These are phyloP conservation scores for Galium porrigens DNA, from an alignment of 305 asterid genomes.

Conservation along the genomic window DNA sequence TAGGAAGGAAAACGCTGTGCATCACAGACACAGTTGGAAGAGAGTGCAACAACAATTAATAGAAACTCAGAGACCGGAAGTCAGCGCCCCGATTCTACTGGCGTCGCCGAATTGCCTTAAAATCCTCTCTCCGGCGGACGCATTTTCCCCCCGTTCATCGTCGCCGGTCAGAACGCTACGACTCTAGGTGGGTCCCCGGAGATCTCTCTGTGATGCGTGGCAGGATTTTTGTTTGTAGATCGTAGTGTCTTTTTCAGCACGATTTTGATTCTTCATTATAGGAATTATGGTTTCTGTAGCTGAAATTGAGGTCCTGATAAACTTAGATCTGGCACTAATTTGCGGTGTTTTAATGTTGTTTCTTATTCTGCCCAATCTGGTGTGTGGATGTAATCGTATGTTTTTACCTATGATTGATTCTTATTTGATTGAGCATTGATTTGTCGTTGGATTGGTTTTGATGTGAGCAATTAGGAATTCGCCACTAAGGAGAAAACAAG, in stretches of 20 bases:
- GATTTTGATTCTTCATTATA: background rate
- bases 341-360: background rate
- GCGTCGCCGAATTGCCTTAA: conserved; percentile 7
- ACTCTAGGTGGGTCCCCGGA: conserved; percentile 1
- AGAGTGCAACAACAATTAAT: background rate
- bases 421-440: background rate
- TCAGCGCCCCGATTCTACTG: conserved; percentile 9
- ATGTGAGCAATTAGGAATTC: background rate
- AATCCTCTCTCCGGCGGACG: background rate
- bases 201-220: conserved; percentile 5
- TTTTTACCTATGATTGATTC: background rate
- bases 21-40: background rate
- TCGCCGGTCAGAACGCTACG: conserved; percentile 8
- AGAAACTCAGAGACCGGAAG: conserved; percentile 4
- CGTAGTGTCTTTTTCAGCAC: background rate
- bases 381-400: background rate
- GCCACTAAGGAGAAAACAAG: too few species aligned
- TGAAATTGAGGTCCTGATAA: background rate
- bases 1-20: background rate
- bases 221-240: background rate
- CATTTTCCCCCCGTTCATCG: background rate
- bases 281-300: background rate
- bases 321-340: conserved; percentile 12
- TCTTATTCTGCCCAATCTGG: background rate
- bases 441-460: background rate